A percentile compares a stretch with the other conserved stretches of the same genome.
Conservation (phyloP, 2,329 filamentous ascomycete genomes). For the Shiraia bambusicola region DNA sequence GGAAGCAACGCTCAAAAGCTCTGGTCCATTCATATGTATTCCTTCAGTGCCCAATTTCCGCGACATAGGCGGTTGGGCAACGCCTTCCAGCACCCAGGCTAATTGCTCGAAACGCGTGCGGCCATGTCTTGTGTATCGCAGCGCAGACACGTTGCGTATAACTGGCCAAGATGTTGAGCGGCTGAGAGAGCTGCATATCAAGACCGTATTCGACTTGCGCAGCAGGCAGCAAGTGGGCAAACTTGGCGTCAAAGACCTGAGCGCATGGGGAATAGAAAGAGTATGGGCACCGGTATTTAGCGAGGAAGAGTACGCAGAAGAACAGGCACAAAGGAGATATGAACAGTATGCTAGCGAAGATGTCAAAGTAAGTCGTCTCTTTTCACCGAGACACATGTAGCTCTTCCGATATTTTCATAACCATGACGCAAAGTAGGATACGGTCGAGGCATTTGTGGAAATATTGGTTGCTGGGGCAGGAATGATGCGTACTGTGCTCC, state of each 20-base stretch:
- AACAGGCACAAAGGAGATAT: conserved; percentile 61
- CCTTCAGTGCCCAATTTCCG: conserved; percentile 36
- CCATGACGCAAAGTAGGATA: conserved; percentile 56
- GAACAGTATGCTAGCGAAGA: conserved; percentile 60
- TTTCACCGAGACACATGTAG: background rate
- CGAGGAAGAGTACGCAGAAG: conserved; percentile 61
- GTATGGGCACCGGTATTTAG: conserved; percentile 65
- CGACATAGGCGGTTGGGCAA: conserved; percentile 33
- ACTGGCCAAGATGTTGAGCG: conserved; percentile 11
- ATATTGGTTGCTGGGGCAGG: conserved; percentile 59
- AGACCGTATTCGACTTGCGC: conserved; percentile 66
- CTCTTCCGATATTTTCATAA: background rate
- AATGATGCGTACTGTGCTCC: conserved; percentile 60
- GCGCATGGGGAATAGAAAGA: conserved; percentile 44
- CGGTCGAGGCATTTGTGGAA: conserved; percentile 62
- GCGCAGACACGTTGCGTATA: conserved; percentile 59
- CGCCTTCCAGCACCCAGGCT: background rate
- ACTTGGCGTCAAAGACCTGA: conserved; percentile 40
- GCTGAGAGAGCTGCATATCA: conserved; percentile 56
- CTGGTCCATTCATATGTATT: conserved; percentile 28
- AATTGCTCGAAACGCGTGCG: conserved; percentile 49
- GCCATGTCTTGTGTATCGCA: conserved; percentile 61
- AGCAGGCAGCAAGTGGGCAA: conserved; percentile 61
- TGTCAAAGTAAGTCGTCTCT: conserved; percentile 39
- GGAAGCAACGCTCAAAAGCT: conserved; percentile 11